phyloP scores from a whole-genome alignment of 345 rosid species.

The Passiflora organensis region DNA sequence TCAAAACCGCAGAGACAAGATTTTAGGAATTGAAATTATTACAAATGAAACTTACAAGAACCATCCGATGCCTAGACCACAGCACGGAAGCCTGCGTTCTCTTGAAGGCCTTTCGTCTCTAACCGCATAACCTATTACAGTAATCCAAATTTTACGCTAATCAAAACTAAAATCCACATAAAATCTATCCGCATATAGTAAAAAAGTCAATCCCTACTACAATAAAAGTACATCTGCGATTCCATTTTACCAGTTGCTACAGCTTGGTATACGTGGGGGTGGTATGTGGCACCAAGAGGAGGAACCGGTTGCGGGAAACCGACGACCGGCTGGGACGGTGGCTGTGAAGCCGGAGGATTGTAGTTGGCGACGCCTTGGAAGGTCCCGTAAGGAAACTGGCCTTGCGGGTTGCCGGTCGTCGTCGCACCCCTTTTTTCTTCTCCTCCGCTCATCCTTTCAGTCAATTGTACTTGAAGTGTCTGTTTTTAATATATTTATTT shows the following conservation, averaged over 20 bases:
- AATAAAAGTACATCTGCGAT: neutral
- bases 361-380: conserved; percentile 87
- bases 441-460: conserved; percentile 41
- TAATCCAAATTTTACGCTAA: conserved; percentile 7
- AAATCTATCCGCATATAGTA: neutral
- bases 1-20: no score
- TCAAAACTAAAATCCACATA: neutral
- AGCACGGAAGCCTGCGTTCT: conserved; percentile 59
- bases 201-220: neutral
- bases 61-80: conserved; percentile 93
- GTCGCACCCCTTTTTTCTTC: conserved; percentile 28
- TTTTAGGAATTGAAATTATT: no score
- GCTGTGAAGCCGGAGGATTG: conserved; percentile 41
- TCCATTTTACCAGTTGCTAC: conserved; percentile 4
- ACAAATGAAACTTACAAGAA: conserved; percentile 51
- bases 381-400: conserved; percentile 59
- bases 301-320: conserved; percentile 39
- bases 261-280: conserved; percentile 46
- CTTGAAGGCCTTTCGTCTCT: conserved; percentile 44
- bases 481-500: no score
- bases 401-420: conserved; percentile 21
- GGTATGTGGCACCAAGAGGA: conserved; percentile 17
- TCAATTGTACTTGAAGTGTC: no score
- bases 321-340: conserved; percentile 31
- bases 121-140: conserved; percentile 50